Conservation (phyloP, 163 green algal species). For the Scenedesmus sp. region DNA sequence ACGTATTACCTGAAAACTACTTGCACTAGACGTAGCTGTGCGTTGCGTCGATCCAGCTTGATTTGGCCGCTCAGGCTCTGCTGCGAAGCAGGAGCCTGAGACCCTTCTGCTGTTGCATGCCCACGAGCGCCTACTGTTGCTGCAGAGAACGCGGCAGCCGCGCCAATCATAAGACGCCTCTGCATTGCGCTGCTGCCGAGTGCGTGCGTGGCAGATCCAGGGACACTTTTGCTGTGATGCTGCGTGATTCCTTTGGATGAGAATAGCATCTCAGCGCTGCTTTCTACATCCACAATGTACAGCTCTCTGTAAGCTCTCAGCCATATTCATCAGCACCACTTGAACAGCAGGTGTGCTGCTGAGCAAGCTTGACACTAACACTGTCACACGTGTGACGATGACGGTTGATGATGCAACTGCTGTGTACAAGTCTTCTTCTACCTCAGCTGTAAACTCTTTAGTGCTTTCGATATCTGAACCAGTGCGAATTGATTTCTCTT, state of each 20-base stretch:
- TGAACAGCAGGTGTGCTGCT: neutral
- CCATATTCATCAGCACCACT: neutral
- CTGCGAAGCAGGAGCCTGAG: neutral
- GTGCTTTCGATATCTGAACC: no score
- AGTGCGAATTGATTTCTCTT: no score
- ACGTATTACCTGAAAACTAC: conserved; percentile 74
- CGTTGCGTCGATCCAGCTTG: conserved; percentile 46
- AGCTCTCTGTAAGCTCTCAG: no score
- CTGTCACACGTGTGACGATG: neutral
- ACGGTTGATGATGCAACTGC: neutral
- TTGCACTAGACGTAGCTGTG: conserved; percentile 73
- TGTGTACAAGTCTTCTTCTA: no score
- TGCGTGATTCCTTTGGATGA: neutral
- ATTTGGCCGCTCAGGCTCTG: neutral
- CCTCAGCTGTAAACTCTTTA: no score
- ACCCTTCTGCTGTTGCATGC: neutral
- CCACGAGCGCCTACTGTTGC: neutral
- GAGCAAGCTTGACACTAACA: neutral
- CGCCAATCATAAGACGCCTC: neutral
- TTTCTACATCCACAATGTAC: neutral
- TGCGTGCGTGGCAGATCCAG: neutral
- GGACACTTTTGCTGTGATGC: neutral
- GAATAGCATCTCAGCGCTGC: neutral
- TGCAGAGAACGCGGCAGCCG: conserved; percentile 1
- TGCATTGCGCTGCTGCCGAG: neutral